Conservation (phyloP, 202 grass and related monocot genomes). For the Cymbopogon flexuosus region DNA sequence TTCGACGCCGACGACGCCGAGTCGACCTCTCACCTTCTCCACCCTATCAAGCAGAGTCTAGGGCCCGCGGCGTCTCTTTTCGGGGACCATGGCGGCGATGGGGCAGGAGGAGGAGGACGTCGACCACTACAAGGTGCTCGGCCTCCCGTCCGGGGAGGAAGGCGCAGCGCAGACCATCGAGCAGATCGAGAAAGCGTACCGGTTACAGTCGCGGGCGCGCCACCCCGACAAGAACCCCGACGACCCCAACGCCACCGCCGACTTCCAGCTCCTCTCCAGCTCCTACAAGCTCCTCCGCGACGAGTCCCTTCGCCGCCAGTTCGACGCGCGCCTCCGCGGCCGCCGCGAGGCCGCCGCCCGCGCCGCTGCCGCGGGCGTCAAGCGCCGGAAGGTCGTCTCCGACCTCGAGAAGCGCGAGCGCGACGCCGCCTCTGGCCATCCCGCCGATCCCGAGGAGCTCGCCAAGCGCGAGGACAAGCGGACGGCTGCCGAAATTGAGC, state of each 20-base stretch:
- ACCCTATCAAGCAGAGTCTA: no score
- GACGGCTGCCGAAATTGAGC: conserved; percentile 39
- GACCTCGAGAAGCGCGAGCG: conserved; percentile 85
- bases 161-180: conserved; percentile 51
- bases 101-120: conserved; percentile 34
- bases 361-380: conserved; percentile 34
- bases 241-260: conserved; percentile 69
- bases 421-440: conserved; percentile 18
- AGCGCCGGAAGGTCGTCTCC: conserved; percentile 57
- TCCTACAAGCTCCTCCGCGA: conserved; percentile 69
- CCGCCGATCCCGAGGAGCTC: conserved; percentile 28
- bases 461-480: conserved; percentile 39
- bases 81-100: conserved; percentile 22
- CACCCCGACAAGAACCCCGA: conserved; percentile 76
- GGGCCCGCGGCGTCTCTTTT: not conserved
- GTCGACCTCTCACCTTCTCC: no score
- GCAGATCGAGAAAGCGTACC: conserved; percentile 77
- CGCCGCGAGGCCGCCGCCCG: conserved; percentile 47
- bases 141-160: conserved; percentile 62
- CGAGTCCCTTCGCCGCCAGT: conserved; percentile 54
- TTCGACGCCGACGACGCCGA: no score
- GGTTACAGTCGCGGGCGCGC: conserved; percentile 49
- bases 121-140: conserved; percentile 71
- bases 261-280: conserved; percentile 66
- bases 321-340: conserved; percentile 63